Evolutionary conservation across 805 yeast species (phyloP), one percentile per base, ranked within the genome.

Genomic region (Ogataea kodamae): DNA sequence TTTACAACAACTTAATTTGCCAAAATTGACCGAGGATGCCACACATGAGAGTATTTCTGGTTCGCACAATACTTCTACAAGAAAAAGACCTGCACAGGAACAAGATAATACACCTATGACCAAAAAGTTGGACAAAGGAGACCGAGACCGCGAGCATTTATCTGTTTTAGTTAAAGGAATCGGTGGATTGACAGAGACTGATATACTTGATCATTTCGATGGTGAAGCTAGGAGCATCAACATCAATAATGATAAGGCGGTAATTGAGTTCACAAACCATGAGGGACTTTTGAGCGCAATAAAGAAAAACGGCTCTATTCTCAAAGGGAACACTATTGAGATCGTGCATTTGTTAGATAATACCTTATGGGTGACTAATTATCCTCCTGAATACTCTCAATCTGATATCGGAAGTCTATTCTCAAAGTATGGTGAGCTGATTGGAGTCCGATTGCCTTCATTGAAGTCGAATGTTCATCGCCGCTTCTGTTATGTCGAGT

Each of bases 401-500:
- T 55, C 53, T 0, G 59, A 66, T 4, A 31, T 86, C 0, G 45
- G 48, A 10, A 41, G 48, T 0, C 13, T 72, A 8, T 78, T 84
- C 48, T 36, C 50, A 0, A 27, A 54, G 2, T 50, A 48, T 24
- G 77, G 78, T 0, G 37, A 38, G 8, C 27, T 77, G 3, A 40
- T 73, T 2, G 69, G 73, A 31, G 59, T 80, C 1, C 60, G 95
- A 31, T 62, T 83, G 20, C 95, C 95, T 0, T 71, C 84, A 0
- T 68, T 78, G 38, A 67, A 65, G 27, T 67, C 59, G 28, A 73
- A 74, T 45, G 52, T 73, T 4, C 68, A 69, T 18, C 65, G 92
- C 37, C 55, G 94, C 18, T 86, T 86, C 50, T 83, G 90, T 42
- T 86, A 85, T 49, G 65, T 82, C 10, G 92, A 83, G 46, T 78